These are phyloP conservation scores for Bjerkandera adusta DNA, from an alignment of 1,284 basidiomycete species.

Conservation along the genomic window DNA sequence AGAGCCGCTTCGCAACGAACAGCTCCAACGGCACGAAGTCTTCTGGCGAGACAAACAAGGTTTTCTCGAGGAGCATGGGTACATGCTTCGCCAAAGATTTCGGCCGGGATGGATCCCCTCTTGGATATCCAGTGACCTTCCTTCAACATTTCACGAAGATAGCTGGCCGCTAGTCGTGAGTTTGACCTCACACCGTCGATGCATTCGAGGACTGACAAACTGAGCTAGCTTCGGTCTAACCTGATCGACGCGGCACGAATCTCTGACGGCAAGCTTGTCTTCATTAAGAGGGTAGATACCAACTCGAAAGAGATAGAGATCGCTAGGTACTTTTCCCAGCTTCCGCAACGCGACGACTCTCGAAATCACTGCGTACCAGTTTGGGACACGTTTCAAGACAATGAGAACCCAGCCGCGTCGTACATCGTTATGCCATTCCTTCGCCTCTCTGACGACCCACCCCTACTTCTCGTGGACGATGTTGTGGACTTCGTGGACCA, in stretches of 20 bases:
- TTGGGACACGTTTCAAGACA: slow-evolving; percentile 18
- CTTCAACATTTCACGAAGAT: slow-evolving; percentile 5
- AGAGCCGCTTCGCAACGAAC: background rate
- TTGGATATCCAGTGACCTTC: background rate
- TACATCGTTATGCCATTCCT: slow-evolving; percentile 26
- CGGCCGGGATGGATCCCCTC: slow-evolving; percentile 4
- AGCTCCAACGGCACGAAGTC: background rate
- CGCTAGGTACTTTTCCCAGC: background rate
- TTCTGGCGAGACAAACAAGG: slow-evolving; percentile 7
- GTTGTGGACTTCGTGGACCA: slow-evolving; percentile 25
- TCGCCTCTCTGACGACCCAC: slow-evolving; percentile 19
- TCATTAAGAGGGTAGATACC: background rate
- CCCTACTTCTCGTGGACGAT: slow-evolving; percentile 24
- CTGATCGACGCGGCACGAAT: slow-evolving; percentile 1
- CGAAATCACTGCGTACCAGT: slow-evolving; percentile 26
- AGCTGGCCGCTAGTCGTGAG: slow-evolving; percentile 1
- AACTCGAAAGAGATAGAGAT: background rate
- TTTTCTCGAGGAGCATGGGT: slow-evolving; percentile 6
- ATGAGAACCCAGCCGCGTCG: slow-evolving; percentile 2
- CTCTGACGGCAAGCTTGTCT: background rate
- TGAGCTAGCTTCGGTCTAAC: background rate
- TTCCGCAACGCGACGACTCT: background rate
- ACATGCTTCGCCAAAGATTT: slow-evolving; percentile 5
- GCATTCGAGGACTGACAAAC: background rate
- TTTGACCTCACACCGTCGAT: background rate